Evolutionary conservation across 495 filamentous ascomycete genomes (phyloP).

Genomic region (Aspergillus baeticus): DNA sequence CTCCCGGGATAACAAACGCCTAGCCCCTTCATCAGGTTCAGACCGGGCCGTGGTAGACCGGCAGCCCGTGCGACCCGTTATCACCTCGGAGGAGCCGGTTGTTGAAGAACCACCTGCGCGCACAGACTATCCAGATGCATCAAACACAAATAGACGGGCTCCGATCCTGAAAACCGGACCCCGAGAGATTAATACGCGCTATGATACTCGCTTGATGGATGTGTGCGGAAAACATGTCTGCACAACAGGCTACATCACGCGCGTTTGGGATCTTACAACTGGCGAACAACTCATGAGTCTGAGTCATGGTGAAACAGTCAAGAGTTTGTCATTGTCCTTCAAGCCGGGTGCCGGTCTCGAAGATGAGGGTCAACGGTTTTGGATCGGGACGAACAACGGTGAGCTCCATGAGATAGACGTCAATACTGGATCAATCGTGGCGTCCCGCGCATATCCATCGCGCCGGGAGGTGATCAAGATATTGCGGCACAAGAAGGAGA

Average conservation of each 20-base stretch:
- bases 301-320: slow-evolving; percentile 73
- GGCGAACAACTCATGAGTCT: slow-evolving; percentile 80
- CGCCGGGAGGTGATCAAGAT: slow-evolving; percentile 86
- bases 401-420: slow-evolving; percentile 90
- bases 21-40: slow-evolving; percentile 15
- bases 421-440: slow-evolving; percentile 60
- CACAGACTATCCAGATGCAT: slow-evolving; percentile 78
- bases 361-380: slow-evolving; percentile 80
- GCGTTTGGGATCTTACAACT: slow-evolving; percentile 80
- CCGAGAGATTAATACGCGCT: slow-evolving; percentile 74
- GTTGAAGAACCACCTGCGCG: slow-evolving; percentile 29
- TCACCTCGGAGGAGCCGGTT: slow-evolving; percentile 28
- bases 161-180: slow-evolving; percentile 69
- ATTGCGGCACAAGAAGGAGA: slow-evolving; percentile 77
- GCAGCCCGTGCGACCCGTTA: slow-evolving; percentile 11
- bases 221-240: slow-evolving; percentile 86
- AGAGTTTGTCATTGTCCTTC: slow-evolving; percentile 77
- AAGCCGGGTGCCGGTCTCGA: slow-evolving; percentile 72
- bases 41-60: slow-evolving; percentile 25
- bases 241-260: slow-evolving; percentile 78
- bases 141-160: slow-evolving; percentile 78
- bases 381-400: slow-evolving; percentile 85
- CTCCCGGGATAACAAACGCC: slow-evolving; percentile 28
- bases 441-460: slow-evolving; percentile 69
- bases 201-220: slow-evolving; percentile 81